Conservation (phyloP, 106 monocot species). For the Platanthera zijinensis region DNA sequence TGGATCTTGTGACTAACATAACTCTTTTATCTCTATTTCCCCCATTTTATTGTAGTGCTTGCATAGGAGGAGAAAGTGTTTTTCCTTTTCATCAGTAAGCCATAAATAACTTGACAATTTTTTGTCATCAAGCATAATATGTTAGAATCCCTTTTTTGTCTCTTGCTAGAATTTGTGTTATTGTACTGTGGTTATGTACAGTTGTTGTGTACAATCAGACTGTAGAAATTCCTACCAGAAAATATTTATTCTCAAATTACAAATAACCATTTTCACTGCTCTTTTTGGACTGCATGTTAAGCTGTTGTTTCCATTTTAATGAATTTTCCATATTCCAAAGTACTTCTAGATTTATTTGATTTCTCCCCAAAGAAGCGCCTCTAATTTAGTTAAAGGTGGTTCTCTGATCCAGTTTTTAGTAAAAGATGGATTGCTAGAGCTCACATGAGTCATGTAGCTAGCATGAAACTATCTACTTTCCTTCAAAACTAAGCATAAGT, state of each 20-base stretch:
- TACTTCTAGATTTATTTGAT: not conserved
- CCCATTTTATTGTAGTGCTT: not conserved
- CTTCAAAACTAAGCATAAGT: not conserved
- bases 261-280: not conserved
- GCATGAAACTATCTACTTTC: not conserved
- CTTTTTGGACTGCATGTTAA: not conserved
- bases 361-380: not conserved
- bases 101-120: not conserved
- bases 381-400: not conserved
- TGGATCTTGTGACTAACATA: not conserved
- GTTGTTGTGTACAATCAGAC: not conserved
- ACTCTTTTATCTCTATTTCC: not conserved
- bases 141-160: not conserved
- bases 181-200: not conserved
- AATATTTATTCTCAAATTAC: not conserved
- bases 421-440: not conserved
- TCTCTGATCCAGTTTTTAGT: not conserved
- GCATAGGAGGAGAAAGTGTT: not conserved
- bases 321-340: not conserved
- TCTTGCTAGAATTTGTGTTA: not conserved
- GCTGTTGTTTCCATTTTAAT: not conserved
- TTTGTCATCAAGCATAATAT: not conserved
- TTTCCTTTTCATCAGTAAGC: constrained; percentile 8
- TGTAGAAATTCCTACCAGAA: not conserved
- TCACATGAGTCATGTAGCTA: not conserved